Base-by-base conservation (phyloP, 164 flowering plant species). In the Umbilicus rupestris region DNA sequence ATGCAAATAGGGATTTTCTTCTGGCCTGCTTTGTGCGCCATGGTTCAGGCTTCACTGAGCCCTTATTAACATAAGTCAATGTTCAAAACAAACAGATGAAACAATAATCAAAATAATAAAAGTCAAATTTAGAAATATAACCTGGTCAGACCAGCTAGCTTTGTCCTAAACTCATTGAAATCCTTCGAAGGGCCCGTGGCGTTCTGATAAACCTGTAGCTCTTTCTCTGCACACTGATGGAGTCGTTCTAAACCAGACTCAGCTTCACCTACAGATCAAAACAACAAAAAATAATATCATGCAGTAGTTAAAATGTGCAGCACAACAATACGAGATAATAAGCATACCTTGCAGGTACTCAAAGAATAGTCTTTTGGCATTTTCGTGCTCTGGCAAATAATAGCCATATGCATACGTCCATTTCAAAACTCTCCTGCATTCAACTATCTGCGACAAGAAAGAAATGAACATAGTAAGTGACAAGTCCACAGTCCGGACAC, bases 401-500 rank as follows among this genome's bases (percentile, higher is more conserved):
- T 75, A 91, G 19, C 97, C 95, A 81, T 88, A 90, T 9, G 97
- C 92, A 72, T 90, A 90, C 16, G 97, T 88, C 97, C 97, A 90
- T 68, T 90, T 90, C n/a, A 90, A 74, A 46, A 90, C 93, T 65
- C 87, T 75, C 68, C 92, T 80, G 66, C 97, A 88, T 73, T 90
- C 97, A 45, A 90, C 87, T 65, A 92, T 87, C 81, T 84, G 77
- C 68, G 62, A 20, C 11, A 7, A 55, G 14, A 62, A 19, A 35
- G 44, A 62, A 35, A 10, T n/a, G 41, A 63, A 63, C 26, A 20
- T 39, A 33, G 24, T 30, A 37, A 58, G 28, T 7, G 19, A 39
- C 19, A 20, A 26, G 33, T 16, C 17, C 12, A 17, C 11, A 5
- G 39, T 47, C 14, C 3, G 14, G 24, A 31, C 39, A 66, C 14